Percentiles rank a stretch among this genome's conserved stretches.
Evolutionary conservation across 768 basidiomycete species (phyloP).

Genomic region (Chalciporus sphaerocephalus): DNA sequence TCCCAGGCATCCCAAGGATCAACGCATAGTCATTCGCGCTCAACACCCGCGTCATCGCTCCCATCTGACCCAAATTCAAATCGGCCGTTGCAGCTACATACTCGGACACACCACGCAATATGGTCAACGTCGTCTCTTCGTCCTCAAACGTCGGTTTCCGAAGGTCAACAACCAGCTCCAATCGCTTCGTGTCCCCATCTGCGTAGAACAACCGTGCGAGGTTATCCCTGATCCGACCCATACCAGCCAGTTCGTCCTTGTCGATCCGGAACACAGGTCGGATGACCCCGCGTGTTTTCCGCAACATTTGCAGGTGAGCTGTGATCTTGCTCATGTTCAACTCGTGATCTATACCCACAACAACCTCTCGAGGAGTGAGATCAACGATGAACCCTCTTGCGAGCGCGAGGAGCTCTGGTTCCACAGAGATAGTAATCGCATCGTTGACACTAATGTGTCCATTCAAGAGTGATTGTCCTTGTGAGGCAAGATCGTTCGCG

Average conservation of each 20-base stretch:
- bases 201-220: conserved; percentile 85
- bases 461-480: conserved; percentile 47
- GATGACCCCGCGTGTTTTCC: conserved; percentile 10
- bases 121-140: conserved; percentile 13
- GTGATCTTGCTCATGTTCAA: conserved; percentile 51
- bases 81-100: conserved; percentile 31
- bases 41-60: conserved; percentile 71
- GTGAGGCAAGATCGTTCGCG: conserved; percentile 13
- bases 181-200: conserved; percentile 61
- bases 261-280: conserved; percentile 73
- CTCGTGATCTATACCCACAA: conserved; percentile 80
- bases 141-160: conserved; percentile 58
- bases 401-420: conserved; percentile 80
- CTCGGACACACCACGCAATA: conserved; percentile 24
- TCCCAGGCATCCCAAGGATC: conserved; percentile 96
- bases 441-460: conserved; percentile 80
- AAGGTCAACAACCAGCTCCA: conserved; percentile 81
- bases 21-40: conserved; percentile 85
- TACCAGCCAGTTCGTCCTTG: conserved; percentile 88
- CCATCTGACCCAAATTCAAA: conserved; percentile 69
- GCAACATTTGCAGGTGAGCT: conserved; percentile 32
- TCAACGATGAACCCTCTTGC: conserved; percentile 79
- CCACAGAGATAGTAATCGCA: conserved; percentile 81
- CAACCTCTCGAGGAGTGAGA: conserved; percentile 57
- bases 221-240: conserved; percentile 87